These are phyloP conservation scores for Toxoplasma gondii DNA, from an alignment of 169 alveolate genomes.

Conservation along the genomic window DNA sequence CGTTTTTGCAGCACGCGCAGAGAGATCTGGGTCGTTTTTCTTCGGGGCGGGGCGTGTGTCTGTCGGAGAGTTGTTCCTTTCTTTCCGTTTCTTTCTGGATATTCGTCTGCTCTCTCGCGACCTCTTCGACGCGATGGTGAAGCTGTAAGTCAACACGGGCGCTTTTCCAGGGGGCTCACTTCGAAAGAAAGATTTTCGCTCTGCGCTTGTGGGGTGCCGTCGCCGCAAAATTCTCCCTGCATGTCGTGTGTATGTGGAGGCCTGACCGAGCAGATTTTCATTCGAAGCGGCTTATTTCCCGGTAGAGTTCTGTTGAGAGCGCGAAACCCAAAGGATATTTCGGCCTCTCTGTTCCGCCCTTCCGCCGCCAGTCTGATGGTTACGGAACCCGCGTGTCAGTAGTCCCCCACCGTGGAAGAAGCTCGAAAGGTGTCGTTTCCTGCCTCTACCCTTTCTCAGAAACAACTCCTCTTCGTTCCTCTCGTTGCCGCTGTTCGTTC, in stretches of 20 bases:
- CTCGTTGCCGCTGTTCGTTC: too few relatives aligned
- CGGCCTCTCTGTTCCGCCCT: too few relatives aligned
- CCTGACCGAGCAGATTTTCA: background rate
- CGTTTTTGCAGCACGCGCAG: background rate
- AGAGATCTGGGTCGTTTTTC: background rate
- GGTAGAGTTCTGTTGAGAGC: background rate
- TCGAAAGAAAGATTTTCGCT: background rate
- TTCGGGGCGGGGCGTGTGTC: background rate
- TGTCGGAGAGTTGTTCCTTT: background rate
- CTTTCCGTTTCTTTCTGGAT: background rate
- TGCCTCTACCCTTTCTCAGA: too few relatives aligned
- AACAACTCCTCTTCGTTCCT: too few relatives aligned
- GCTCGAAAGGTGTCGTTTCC: too few relatives aligned
- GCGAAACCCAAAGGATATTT: too few relatives aligned
- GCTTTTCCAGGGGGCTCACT: too few relatives aligned
- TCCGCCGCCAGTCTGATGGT: too few relatives aligned
- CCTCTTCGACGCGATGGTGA: constrained; percentile 34
- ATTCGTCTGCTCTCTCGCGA: background rate
- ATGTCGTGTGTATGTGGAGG: background rate
- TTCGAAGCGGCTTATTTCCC: background rate
- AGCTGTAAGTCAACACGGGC: background rate
- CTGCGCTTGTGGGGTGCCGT: constrained; percentile 2
- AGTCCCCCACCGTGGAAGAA: too few relatives aligned
- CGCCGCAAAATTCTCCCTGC: background rate
- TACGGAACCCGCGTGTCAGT: too few relatives aligned